A percentile compares a stretch with the other conserved stretches of the same genome.
phyloP scores from a whole-genome alignment of 1,284 basidiomycete genomes.

The Anthracocystis setariae region DNA sequence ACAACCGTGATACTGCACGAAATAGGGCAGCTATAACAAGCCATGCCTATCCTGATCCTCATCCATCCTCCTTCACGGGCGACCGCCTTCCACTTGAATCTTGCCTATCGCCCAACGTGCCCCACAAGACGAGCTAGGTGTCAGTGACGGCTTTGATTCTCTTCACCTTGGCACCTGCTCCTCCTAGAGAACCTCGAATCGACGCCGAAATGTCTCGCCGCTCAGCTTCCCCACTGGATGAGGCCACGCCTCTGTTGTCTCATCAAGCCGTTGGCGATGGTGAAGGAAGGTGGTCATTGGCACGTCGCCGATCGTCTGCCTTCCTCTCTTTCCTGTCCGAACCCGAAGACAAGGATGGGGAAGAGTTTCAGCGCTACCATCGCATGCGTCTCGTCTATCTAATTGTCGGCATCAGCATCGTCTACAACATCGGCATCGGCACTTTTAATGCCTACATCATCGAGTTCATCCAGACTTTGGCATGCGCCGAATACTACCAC shows the following conservation, averaged over 20 bases:
- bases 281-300: slow-evolving; percentile 25
- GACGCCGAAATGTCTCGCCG: slow-evolving; percentile 21
- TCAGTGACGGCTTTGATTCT: neutral
- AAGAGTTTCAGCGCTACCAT: slow-evolving; percentile 19
- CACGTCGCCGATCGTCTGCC: slow-evolving; percentile 36
- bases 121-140: neutral
- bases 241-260: slow-evolving; percentile 28
- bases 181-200: neutral
- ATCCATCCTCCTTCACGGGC: no score
- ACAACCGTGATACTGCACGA: no score
- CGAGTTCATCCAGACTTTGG: slow-evolving; percentile 32
- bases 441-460: slow-evolving; percentile 17
- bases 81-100: no score
- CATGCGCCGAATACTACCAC: slow-evolving; percentile 45
- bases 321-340: slow-evolving; percentile 42
- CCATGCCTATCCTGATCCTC: no score
- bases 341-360: slow-evolving; percentile 32
- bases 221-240: slow-evolving; percentile 8
- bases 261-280: slow-evolving; percentile 5
- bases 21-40: no score
- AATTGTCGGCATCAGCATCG: slow-evolving; percentile 16
- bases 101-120: no score
- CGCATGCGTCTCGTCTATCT: slow-evolving; percentile 20
- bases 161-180: neutral
- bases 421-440: slow-evolving; percentile 14